phyloP scores from a whole-genome alignment of 2,329 filamentous ascomycete species.

The Hymenoscyphus fructigenus region DNA sequence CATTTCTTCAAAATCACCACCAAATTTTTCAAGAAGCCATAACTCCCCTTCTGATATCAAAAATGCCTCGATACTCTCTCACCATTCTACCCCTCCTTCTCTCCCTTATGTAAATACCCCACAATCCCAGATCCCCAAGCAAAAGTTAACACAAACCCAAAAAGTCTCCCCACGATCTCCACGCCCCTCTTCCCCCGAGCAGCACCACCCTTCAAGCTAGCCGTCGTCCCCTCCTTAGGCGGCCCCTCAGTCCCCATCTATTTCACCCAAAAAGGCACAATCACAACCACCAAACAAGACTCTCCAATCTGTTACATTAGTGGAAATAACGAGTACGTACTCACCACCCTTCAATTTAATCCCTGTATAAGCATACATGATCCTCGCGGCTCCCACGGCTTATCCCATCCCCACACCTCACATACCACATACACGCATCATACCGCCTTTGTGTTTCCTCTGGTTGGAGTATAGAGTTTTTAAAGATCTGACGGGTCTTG shows the following conservation, averaged over 20 bases:
- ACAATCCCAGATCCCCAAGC: not conserved
- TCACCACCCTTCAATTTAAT: not conserved
- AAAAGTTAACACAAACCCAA: not conserved
- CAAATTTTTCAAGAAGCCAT: no score
- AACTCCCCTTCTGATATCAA: not conserved
- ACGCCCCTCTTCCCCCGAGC: not conserved
- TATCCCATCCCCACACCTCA: no score
- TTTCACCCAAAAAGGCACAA: slow-evolving; percentile 3
- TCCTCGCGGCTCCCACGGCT: no score
- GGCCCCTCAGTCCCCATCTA: not conserved
- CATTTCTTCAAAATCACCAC: no score
- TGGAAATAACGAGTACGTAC: not conserved
- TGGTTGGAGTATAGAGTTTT: no score
- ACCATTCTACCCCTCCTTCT: not conserved
- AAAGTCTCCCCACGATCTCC: slow-evolving; percentile 1
- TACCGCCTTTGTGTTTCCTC: no score
- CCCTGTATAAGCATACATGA: not conserved
- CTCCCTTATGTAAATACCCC: not conserved
- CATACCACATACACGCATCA: no score
- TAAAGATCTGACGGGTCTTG: no score
- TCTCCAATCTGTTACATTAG: slow-evolving; percentile 2
- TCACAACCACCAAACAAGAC: not conserved
- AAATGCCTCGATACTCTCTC: slow-evolving; percentile 1
- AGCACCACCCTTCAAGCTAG: slow-evolving; percentile 2
- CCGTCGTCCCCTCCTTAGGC: not conserved